phyloP scores from a whole-genome alignment of 2,329 filamentous ascomycete species.

The Epichloe gansuensis region DNA sequence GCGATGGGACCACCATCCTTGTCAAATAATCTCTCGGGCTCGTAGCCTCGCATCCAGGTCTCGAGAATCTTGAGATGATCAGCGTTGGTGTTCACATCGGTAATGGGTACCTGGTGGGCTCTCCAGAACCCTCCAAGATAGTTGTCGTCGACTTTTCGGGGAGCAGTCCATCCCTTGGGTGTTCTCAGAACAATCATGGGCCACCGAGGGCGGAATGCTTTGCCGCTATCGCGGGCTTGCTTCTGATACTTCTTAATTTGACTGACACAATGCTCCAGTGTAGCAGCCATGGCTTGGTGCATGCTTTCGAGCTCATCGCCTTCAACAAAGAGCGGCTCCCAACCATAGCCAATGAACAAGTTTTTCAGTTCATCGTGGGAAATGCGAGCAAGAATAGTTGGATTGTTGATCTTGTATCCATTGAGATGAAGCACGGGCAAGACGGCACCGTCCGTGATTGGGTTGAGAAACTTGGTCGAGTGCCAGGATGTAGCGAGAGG shows the following conservation, averaged over 20 bases:
- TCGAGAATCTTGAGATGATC: constrained; percentile 56
- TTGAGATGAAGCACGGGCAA: constrained; percentile 68
- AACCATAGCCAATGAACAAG: constrained; percentile 63
- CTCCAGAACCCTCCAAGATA: constrained; percentile 68
- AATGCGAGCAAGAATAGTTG: constrained; percentile 60
- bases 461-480: constrained; percentile 71
- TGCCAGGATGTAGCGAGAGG: constrained; percentile 71
- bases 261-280: constrained; percentile 56
- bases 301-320: constrained; percentile 60
- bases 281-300: constrained; percentile 73
- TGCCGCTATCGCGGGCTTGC: constrained; percentile 55
- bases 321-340: constrained; percentile 70
- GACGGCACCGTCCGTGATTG: constrained; percentile 64
- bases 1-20: constrained; percentile 48
- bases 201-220: constrained; percentile 59
- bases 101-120: constrained; percentile 64
- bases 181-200: constrained; percentile 68
- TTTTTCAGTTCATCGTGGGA: constrained; percentile 58
- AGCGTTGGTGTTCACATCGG: constrained; percentile 53
- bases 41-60: constrained; percentile 65
- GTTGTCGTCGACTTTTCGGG: constrained; percentile 57
- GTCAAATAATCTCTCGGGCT: constrained; percentile 59
- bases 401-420: constrained; percentile 78
- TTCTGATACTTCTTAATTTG: constrained; percentile 60
- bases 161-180: constrained; percentile 71